These are phyloP conservation scores for Diplodia mutila DNA, from an alignment of 2,329 filamentous ascomycete genomes.

Conservation along the genomic window DNA sequence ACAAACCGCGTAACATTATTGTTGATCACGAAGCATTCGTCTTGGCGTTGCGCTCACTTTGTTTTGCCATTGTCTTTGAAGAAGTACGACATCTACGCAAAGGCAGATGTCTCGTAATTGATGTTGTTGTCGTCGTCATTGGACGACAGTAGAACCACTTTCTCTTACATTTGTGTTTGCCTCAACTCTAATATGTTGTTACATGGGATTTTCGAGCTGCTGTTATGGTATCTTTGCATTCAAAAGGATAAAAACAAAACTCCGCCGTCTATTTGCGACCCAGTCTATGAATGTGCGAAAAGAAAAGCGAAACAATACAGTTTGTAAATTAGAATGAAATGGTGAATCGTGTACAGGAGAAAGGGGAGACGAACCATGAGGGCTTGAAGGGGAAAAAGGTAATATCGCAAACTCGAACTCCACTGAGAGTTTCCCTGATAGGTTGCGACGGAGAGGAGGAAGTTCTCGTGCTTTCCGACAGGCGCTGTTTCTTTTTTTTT, in stretches of 20 bases:
- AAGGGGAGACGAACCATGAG: background rate
- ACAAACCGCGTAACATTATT: background rate
- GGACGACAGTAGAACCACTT: background rate
- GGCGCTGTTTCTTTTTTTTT: background rate
- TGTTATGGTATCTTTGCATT: slow-evolving; percentile 11
- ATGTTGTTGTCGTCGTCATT: background rate
- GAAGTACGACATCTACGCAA: too few relatives aligned
- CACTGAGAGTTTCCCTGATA: background rate
- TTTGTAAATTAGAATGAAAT: background rate
- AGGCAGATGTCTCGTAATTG: background rate
- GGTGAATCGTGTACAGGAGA: background rate
- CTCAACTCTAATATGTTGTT: slow-evolving; percentile 4
- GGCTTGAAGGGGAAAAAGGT: background rate
- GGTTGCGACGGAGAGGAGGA: background rate
- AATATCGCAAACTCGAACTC: background rate
- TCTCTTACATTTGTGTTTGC: background rate
- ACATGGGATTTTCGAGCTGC: slow-evolving; percentile 4
- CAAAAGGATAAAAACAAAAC: background rate
- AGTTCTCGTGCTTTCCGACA: background rate
- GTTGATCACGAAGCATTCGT: background rate
- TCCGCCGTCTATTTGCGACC: background rate
- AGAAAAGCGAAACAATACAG: background rate
- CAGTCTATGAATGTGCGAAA: background rate
- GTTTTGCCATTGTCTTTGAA: background rate
- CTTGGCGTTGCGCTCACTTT: background rate